phyloP scores from a whole-genome alignment of 2,329 filamentous ascomycete species.

The Penicillium olsonii region DNA sequence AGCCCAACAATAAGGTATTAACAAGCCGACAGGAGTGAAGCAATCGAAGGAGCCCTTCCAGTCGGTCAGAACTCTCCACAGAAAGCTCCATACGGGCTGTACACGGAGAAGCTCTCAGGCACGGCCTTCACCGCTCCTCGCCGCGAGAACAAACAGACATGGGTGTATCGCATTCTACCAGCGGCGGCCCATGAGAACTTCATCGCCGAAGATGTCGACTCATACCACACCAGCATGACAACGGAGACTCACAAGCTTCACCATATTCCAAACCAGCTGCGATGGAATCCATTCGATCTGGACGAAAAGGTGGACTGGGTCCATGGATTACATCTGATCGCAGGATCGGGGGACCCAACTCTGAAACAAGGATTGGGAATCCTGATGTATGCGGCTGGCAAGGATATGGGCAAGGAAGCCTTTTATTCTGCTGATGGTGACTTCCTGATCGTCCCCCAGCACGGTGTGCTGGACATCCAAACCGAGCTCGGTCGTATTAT shows the following conservation, averaged over 20 bases:
- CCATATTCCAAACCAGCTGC: conserved; percentile 77
- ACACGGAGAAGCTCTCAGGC: conserved; percentile 76
- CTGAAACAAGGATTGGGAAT: conserved; percentile 79
- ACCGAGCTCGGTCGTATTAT: conserved; percentile 75
- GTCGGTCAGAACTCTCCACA: conserved; percentile 79
- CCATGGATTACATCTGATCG: conserved; percentile 69
- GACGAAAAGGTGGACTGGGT: conserved; percentile 70
- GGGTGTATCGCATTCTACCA: conserved; percentile 71
- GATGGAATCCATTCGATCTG: conserved; percentile 77
- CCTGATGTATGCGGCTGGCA: conserved; percentile 76
- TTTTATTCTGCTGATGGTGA: conserved; percentile 87
- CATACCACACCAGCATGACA: conserved; percentile 49
- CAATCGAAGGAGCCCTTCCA: conserved; percentile 71
- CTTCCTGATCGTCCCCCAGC: conserved; percentile 73
- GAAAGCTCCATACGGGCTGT: conserved; percentile 74
- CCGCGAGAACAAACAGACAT: conserved; percentile 69
- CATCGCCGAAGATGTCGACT: conserved; percentile 44
- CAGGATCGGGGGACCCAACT: conserved; percentile 76
- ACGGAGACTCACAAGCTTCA: conserved; percentile 58
- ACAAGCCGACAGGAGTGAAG: conserved; percentile 64
- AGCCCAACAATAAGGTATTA: too few relatives aligned
- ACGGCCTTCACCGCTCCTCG: conserved; percentile 71
- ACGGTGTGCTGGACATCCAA: conserved; percentile 72
- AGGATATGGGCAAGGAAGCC: conserved; percentile 74
- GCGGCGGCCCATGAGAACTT: conserved; percentile 61